A percentile compares a stretch with the other conserved stretches of the same genome.
Conservation (phyloP, 345 rosid species). For the Ceriops zippeliana region DNA sequence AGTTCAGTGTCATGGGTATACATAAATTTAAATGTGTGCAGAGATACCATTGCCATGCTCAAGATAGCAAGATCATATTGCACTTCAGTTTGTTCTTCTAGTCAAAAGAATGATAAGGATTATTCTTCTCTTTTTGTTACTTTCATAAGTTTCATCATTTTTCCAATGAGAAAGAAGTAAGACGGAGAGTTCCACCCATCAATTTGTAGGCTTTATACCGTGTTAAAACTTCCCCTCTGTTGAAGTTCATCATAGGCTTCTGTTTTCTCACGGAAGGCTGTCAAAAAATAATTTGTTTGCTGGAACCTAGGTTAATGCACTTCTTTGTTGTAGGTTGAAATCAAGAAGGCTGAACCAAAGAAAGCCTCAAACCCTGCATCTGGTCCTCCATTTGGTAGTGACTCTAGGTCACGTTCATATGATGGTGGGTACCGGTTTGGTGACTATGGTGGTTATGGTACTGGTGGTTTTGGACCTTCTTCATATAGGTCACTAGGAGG, state of each 20-base stretch:
- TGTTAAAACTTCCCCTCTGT: no score
- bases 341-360: conserved; percentile 38
- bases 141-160: no score
- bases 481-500: conserved; percentile 26
- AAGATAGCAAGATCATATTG: neutral
- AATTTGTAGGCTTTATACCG: no score
- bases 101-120: no score
- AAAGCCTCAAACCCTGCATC: conserved; percentile 28
- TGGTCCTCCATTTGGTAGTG: conserved; percentile 30
- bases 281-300: conserved; percentile 6
- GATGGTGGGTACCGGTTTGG: conserved; percentile 25
- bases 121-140: no score
- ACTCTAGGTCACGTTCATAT: conserved; percentile 28
- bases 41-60: neutral
- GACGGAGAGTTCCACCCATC: no score
- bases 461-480: conserved; percentile 30
- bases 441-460: conserved; percentile 26
- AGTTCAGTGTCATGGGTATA: conserved; percentile 16
- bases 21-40: neutral
- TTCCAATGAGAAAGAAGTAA: no score
- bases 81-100: no score
- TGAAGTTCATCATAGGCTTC: no score
- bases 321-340: conserved; percentile 36
- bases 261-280: conserved; percentile 10
- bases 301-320: conserved; percentile 27